phyloP scores from a whole-genome alignment of 768 basidiomycete species.

The Mycena pura region DNA sequence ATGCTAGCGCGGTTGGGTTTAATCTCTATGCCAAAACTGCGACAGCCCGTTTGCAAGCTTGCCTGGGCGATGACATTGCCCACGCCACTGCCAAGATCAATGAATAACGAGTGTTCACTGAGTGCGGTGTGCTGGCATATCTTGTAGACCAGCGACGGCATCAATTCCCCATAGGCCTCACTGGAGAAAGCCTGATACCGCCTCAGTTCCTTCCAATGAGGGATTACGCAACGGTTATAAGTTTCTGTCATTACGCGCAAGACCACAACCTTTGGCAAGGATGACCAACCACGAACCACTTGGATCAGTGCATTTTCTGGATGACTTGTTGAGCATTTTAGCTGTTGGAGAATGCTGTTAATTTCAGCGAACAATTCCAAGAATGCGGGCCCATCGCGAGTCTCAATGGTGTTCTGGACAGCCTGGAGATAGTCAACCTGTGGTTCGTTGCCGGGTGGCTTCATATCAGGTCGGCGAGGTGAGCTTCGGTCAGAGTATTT shows the following conservation, averaged over 20 bases:
- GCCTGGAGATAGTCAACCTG: too few relatives aligned
- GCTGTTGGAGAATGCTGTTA: not conserved
- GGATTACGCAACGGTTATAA: not conserved
- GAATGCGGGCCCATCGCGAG: not conserved
- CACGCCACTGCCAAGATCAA: slow-evolving; percentile 68
- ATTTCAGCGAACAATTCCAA: not conserved
- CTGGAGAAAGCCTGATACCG: not conserved
- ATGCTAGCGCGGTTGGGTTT: not conserved
- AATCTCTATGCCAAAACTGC: slow-evolving; percentile 56
- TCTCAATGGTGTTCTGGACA: too few relatives aligned
- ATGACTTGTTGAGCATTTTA: not conserved
- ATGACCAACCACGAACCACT: not conserved
- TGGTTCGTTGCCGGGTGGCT: not conserved
- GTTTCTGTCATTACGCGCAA: not conserved
- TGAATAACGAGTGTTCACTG: slow-evolving; percentile 50
- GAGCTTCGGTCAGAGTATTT: too few relatives aligned
- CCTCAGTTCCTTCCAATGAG: too few relatives aligned
- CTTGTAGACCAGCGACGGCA: slow-evolving; percentile 20
- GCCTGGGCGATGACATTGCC: slow-evolving; percentile 65
- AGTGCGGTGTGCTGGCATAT: slow-evolving; percentile 45
- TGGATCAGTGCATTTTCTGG: not conserved
- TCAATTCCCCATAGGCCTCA: not conserved
- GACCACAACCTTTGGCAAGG: not conserved
- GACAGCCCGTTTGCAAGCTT: slow-evolving; percentile 60
- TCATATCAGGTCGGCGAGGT: not conserved